phyloP scores from a whole-genome alignment of 2,329 filamentous ascomycete species.

The Metarhizium sp. region DNA sequence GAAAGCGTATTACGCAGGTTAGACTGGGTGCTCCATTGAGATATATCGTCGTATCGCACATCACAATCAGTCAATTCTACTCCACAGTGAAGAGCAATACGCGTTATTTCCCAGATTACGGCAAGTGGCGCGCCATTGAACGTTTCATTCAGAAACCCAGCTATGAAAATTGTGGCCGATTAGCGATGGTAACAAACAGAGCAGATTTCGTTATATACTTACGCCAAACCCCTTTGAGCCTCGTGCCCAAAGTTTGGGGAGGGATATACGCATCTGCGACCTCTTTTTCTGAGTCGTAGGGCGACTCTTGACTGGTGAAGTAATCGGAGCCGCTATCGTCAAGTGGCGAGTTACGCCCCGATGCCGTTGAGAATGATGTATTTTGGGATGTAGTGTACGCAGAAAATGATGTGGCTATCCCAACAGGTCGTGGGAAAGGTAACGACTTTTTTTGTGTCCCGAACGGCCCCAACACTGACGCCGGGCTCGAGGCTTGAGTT shows the following conservation, averaged over 20 bases:
- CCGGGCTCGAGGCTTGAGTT: background rate
- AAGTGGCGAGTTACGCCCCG: background rate
- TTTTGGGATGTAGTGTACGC: background rate
- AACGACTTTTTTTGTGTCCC: background rate
- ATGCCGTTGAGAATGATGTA: background rate
- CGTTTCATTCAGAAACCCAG: constrained; percentile 26
- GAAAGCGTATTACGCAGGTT: constrained; percentile 32
- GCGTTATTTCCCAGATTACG: constrained; percentile 42
- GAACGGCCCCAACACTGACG: background rate
- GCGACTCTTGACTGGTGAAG: constrained; percentile 12
- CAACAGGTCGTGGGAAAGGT: background rate
- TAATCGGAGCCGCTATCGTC: constrained; percentile 8
- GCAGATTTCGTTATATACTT: constrained; percentile 11
- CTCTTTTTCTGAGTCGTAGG: constrained; percentile 1
- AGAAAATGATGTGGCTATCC: background rate
- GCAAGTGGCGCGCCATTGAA: constrained; percentile 36
- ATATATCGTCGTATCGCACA: constrained; percentile 23
- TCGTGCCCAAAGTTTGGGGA: constrained; percentile 11
- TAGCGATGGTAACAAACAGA: background rate
- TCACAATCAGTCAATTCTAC: constrained; percentile 27
- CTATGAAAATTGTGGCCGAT: constrained; percentile 12
- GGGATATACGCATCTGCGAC: too few relatives aligned
- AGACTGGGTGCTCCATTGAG: constrained; percentile 33
- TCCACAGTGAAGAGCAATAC: constrained; percentile 36
- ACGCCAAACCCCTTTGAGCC: constrained; percentile 31